Evolutionary conservation across 2,329 filamentous ascomycete species (phyloP).

Genomic region (Sporothrix sp.): DNA sequence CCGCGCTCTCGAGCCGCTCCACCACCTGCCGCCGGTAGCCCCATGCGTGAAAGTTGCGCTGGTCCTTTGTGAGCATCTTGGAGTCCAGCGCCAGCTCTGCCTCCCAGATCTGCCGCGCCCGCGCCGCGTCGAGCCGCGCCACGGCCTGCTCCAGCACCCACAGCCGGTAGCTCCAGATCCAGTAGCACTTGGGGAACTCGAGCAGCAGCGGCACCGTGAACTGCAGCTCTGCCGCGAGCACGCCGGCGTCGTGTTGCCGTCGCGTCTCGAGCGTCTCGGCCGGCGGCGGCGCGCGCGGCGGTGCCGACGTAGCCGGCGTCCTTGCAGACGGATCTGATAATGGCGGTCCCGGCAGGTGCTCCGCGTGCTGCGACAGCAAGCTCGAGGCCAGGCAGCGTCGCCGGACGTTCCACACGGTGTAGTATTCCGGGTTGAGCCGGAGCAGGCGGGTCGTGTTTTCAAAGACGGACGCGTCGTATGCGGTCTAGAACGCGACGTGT

Average conservation of each 20-base stretch:
- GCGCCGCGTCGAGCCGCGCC: constrained; percentile 43
- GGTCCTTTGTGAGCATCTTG: constrained; percentile 82
- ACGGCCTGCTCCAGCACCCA: constrained; percentile 74
- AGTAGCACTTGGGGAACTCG: constrained; percentile 93
- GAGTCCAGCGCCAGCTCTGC: constrained; percentile 72
- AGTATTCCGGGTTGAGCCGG: constrained; percentile 75
- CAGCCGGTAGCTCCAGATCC: constrained; percentile 94
- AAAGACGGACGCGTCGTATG: constrained; percentile 49
- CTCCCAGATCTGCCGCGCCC: constrained; percentile 64
- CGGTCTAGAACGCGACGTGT: constrained; percentile 23
- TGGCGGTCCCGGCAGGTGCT: constrained; percentile 39
- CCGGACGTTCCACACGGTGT: constrained; percentile 84
- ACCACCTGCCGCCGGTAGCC: constrained; percentile 77
- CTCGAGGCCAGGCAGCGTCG: constrained; percentile 56
- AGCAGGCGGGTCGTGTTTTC: constrained; percentile 63
- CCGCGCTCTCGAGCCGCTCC: constrained; percentile 55
- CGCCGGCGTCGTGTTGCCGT: constrained; percentile 7
- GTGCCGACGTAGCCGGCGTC: too few relatives aligned
- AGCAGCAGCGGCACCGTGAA: constrained; percentile 80
- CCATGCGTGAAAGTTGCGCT: constrained; percentile 95
- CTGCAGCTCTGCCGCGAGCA: constrained; percentile 62
- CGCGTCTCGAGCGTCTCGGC: too few relatives aligned
- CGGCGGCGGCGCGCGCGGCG: too few relatives aligned
- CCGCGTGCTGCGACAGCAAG: constrained; percentile 48
- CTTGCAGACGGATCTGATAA: constrained; percentile 40